These are phyloP conservation scores for Capsicum chinense DNA, from an alignment of 257 asterid species.

Conservation along the genomic window DNA sequence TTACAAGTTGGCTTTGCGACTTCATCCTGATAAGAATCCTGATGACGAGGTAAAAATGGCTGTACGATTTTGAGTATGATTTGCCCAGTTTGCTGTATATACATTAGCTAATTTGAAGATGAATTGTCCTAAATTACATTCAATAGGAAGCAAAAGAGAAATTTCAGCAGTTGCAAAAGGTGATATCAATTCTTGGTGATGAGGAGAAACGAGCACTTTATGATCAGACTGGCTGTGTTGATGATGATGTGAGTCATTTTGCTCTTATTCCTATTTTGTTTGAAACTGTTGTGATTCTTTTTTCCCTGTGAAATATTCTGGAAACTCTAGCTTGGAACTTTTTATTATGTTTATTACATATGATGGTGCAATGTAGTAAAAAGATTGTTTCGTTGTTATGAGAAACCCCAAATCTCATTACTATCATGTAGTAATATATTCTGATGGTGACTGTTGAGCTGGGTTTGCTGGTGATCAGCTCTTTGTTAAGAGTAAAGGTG, in stretches of 20 bases:
- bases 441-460: background rate
- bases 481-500: background rate
- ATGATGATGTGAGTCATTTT: constrained; percentile 79
- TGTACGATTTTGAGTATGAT: background rate
- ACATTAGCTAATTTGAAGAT: background rate
- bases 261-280: background rate
- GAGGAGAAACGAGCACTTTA: constrained; percentile 91
- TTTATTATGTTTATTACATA: too few species aligned
- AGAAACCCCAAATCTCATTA: background rate
- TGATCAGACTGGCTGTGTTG: constrained; percentile 96
- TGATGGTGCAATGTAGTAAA: background rate
- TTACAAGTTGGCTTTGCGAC: constrained; percentile 79
- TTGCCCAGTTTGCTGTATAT: background rate
- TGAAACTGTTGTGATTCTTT: too few species aligned
- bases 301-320: background rate
- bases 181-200: constrained; percentile 85
- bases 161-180: constrained; percentile 95
- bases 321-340: background rate
- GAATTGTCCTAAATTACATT: background rate
- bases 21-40: constrained; percentile 95
- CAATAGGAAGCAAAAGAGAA: constrained; percentile 91
- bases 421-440: background rate
- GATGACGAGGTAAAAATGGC: constrained; percentile 66
- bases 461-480: background rate
- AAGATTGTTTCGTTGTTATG: background rate